phyloP scores from a whole-genome alignment of 345 rosid genomes.

The Pistacia vera region DNA sequence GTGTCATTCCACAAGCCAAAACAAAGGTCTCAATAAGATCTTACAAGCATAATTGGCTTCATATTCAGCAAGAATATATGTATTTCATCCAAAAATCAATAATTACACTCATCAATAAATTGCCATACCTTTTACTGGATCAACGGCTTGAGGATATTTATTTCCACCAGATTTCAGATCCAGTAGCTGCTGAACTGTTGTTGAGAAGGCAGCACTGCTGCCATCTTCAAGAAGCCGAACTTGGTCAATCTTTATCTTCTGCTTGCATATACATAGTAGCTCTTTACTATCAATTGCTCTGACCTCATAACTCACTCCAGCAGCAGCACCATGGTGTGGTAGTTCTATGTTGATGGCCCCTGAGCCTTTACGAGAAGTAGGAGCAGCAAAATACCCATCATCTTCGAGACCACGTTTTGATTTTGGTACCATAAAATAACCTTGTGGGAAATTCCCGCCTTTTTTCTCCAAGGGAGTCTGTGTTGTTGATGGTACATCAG shows the following conservation, averaged over 20 bases:
- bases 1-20: slow-evolving; percentile 1
- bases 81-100: slow-evolving; percentile 3
- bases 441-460: slow-evolving; percentile 53
- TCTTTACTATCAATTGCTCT: slow-evolving; percentile 68
- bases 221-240: slow-evolving; percentile 71
- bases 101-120: slow-evolving; percentile 1
- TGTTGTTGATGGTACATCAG: slow-evolving; percentile 53
- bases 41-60: not conserved
- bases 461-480: slow-evolving; percentile 53
- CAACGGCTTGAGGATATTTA: slow-evolving; percentile 75
- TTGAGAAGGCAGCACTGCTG: slow-evolving; percentile 70
- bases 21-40: not conserved
- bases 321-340: slow-evolving; percentile 71
- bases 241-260: slow-evolving; percentile 61
- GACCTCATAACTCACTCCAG: slow-evolving; percentile 87
- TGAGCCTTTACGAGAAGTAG: slow-evolving; percentile 64
- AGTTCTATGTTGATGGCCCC: slow-evolving; percentile 63
- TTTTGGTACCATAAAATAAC: slow-evolving; percentile 70
- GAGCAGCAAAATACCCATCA: slow-evolving; percentile 43
- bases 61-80: not conserved
- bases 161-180: slow-evolving; percentile 61
- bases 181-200: slow-evolving; percentile 79
- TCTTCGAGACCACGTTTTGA: slow-evolving; percentile 68
- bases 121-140: slow-evolving; percentile 70
- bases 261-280: slow-evolving; percentile 61